Conservation (phyloP, 345 rosid species). For the Rhizophora mangle region DNA sequence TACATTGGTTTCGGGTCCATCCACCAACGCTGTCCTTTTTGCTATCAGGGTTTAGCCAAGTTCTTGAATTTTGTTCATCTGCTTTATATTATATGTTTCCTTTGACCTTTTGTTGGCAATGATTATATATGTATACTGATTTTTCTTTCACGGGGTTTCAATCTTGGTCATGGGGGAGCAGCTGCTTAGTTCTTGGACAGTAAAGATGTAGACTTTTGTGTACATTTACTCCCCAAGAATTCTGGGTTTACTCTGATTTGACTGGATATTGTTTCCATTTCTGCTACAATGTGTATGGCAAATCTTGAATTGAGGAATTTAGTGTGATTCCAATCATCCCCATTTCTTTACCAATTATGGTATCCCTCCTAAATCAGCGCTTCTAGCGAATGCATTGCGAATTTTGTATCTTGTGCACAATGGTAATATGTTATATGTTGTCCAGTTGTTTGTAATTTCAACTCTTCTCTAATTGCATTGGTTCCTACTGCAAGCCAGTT, state of each 20-base stretch:
- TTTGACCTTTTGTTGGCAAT: background rate
- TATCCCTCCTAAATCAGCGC: constrained; percentile 1
- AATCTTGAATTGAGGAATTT: background rate
- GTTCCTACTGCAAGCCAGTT: background rate
- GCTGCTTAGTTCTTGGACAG: background rate
- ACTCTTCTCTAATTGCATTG: background rate
- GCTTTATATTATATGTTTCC: background rate
- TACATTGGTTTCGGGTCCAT: background rate
- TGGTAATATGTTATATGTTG: too few relatives aligned
- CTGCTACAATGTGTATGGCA: background rate
- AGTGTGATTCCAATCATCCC: background rate
- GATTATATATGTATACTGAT: background rate
- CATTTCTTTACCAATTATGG: constrained; percentile 3
- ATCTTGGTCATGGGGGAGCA: too few relatives aligned
- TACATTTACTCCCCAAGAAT: background rate
- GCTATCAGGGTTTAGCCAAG: background rate
- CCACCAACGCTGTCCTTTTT: background rate
- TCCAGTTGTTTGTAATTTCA: background rate
- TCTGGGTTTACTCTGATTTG: background rate
- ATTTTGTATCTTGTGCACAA: background rate
- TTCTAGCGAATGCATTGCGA: background rate
- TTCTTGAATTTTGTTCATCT: background rate
- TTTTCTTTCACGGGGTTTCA: too few relatives aligned
- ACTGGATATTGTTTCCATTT: background rate
- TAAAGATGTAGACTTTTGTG: constrained; percentile 11